These are phyloP conservation scores for Monotropa hypopitys DNA, from an alignment of 179 eudicot genomes.

Conservation along the genomic window DNA sequence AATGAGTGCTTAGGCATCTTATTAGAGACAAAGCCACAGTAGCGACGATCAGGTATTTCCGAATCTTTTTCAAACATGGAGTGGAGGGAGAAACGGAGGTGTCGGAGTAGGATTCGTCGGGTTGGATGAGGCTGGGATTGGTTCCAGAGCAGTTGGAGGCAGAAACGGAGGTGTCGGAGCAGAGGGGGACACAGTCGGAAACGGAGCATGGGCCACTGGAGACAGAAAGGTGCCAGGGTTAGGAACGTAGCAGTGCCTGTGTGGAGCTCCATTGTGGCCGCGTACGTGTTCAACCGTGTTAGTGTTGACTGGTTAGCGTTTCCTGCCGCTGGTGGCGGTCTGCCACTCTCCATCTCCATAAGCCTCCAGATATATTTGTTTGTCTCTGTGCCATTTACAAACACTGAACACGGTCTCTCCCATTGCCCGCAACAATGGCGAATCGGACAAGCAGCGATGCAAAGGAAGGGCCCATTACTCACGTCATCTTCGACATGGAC, in stretches of 20 bases:
- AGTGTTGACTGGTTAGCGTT: conserved; percentile 10
- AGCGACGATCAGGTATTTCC: conserved; percentile 71
- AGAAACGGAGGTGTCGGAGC: conserved; percentile 39
- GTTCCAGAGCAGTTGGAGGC: conserved; percentile 29
- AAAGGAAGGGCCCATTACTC: conserved; percentile 40
- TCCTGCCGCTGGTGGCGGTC: neutral
- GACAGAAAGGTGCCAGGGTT: conserved; percentile 81
- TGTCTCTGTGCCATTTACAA: no score
- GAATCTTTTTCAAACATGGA: conserved; percentile 33
- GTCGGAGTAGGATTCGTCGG: conserved; percentile 48
- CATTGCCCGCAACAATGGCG: conserved; percentile 27
- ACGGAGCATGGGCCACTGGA: conserved; percentile 85
- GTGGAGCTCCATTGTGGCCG: conserved; percentile 76
- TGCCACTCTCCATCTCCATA: conserved; percentile 23
- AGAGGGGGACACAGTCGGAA: conserved; percentile 58
- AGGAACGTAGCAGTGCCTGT: conserved; percentile 94
- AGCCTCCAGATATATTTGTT: no score
- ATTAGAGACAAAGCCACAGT: conserved; percentile 49
- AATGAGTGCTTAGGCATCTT: conserved; percentile 70
- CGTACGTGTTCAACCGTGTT: conserved; percentile 39
- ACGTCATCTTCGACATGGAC: conserved; percentile 86
- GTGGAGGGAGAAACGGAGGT: no score
- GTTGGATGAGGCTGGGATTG: conserved; percentile 25
- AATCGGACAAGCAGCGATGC: conserved; percentile 14
- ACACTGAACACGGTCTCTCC: neutral